Percentiles rank a stretch among this genome's conserved stretches.
Conservation (phyloP, 192 early-diverging fungal genomes). For the Lobulomyces angularis region DNA sequence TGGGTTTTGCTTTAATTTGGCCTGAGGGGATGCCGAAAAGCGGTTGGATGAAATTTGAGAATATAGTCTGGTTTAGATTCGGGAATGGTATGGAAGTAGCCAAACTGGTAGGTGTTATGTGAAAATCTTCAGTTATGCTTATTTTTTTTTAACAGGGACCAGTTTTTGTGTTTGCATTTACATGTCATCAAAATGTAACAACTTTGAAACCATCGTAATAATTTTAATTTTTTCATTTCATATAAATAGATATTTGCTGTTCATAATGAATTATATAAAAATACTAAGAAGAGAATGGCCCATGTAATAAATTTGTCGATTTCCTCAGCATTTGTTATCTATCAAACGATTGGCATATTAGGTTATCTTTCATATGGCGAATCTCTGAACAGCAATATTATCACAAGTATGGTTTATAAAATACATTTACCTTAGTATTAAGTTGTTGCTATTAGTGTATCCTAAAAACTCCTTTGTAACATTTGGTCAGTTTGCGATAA, state of each 20-base stretch:
- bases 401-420: too few relatives aligned
- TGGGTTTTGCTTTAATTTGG: slow-evolving; percentile 48
- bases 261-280: slow-evolving; percentile 87
- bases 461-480: slow-evolving; percentile 57
- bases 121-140: slow-evolving; percentile 44
- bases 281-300: slow-evolving; percentile 55
- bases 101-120: too few relatives aligned
- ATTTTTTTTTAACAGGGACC: slow-evolving; percentile 68
- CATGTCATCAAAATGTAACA: slow-evolving; percentile 94
- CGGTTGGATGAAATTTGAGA: slow-evolving; percentile 7
- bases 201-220: neutral
- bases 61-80: slow-evolving; percentile 32
- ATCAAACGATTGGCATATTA: slow-evolving; percentile 73
- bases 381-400: too few relatives aligned
- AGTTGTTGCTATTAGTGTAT: slow-evolving; percentile 27
- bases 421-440: slow-evolving; percentile 3
- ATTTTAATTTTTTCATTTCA: neutral
- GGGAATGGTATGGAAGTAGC: too few relatives aligned
- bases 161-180: slow-evolving; percentile 98
- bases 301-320: slow-evolving; percentile 64
- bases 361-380: slow-evolving; percentile 92
- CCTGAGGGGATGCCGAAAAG: neutral
- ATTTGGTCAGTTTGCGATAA: slow-evolving; percentile 76
- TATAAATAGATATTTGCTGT: slow-evolving; percentile 76
- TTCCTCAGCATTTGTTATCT: slow-evolving; percentile 58